phyloP scores from a whole-genome alignment of 1,284 basidiomycete genomes.

The Rhodotorula glutinis region DNA sequence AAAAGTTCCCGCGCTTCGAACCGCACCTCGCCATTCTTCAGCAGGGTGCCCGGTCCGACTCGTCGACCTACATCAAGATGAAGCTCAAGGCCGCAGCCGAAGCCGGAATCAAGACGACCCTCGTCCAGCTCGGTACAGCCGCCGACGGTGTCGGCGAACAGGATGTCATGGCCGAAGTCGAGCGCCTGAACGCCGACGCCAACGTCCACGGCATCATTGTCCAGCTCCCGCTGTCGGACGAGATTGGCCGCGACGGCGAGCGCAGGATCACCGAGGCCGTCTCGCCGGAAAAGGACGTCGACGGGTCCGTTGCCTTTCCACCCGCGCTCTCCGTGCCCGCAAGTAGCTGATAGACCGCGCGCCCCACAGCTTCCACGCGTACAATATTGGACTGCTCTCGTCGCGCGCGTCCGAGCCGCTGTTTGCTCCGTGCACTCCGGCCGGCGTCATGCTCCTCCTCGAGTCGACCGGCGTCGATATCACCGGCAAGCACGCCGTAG shows the following conservation, averaged over 20 bases:
- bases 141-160: slow-evolving; percentile 61
- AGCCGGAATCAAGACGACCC: slow-evolving; percentile 84
- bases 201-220: slow-evolving; percentile 86
- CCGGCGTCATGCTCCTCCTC: slow-evolving; percentile 84
- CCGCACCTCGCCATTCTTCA: slow-evolving; percentile 91
- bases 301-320: slow-evolving; percentile 62
- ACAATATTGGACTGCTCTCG: slow-evolving; percentile 94
- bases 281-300: slow-evolving; percentile 91
- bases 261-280: slow-evolving; percentile 91
- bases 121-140: slow-evolving; percentile 56
- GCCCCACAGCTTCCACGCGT: slow-evolving; percentile 79
- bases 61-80: slow-evolving; percentile 92
- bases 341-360: not conserved
- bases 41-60: slow-evolving; percentile 87
- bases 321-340: not conserved
- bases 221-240: slow-evolving; percentile 89
- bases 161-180: slow-evolving; percentile 73
- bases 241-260: slow-evolving; percentile 79
- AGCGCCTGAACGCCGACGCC: slow-evolving; percentile 79
- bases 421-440: slow-evolving; percentile 93
- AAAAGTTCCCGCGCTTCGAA: slow-evolving; percentile 74
- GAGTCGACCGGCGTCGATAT: slow-evolving; percentile 76
- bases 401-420: slow-evolving; percentile 86
- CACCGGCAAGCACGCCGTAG: slow-evolving; percentile 76
- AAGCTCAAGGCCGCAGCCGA: slow-evolving; percentile 94